Evolutionary conservation across 2,329 filamentous ascomycete species (phyloP), one percentile per base, ranked within the genome.

Genomic region (Pseudogymnoascus sp.): DNA sequence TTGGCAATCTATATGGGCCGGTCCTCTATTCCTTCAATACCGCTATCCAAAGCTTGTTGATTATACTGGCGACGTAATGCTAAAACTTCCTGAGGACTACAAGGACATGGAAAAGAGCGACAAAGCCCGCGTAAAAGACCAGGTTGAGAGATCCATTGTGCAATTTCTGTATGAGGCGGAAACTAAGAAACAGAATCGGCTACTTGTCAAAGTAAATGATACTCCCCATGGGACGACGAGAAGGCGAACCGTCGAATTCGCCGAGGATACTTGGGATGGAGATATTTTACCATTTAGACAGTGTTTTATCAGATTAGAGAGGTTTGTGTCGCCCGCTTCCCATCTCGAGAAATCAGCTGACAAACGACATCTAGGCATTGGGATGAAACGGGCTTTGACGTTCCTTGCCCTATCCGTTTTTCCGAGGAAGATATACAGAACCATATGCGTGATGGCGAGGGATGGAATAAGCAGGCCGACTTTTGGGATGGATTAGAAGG

Each of bases 1-100:
- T 67, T 79, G 77, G 76, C 74, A 78, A 67, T 91, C 81, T 88
- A 88, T 80, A 72, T 79, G 69, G 76, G 75, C 69, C 78, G 84
- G 72, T 13, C 65, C 65, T 59, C 59, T 68, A 9, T 68, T 67
- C 61, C 64, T 67, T 65, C 66, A 68, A 65, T 67, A 35, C 60
- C 64, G 69, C 59, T 66, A 67, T 64, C 71, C 72, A 23, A 68
- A 68, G 31, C 66, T 74, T 40, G 66, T 73, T 19, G 64, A 72
- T 56, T 74, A 72, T 64, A 66, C 68, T 63, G 70, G 72, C 17
- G 65, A 73, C 40, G 40, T 72, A 15, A 60, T 73, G 63, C 42
- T 72, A 60, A 68, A 64, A 53, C 67, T 72, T 26, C 72, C 72
- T 37, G 67, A 69, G 38, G 61, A 67, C 62, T 69, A 67, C 40